Base-by-base conservation (phyloP, 1,284 basidiomycete species). In the Gymnopus androsaceus region DNA sequence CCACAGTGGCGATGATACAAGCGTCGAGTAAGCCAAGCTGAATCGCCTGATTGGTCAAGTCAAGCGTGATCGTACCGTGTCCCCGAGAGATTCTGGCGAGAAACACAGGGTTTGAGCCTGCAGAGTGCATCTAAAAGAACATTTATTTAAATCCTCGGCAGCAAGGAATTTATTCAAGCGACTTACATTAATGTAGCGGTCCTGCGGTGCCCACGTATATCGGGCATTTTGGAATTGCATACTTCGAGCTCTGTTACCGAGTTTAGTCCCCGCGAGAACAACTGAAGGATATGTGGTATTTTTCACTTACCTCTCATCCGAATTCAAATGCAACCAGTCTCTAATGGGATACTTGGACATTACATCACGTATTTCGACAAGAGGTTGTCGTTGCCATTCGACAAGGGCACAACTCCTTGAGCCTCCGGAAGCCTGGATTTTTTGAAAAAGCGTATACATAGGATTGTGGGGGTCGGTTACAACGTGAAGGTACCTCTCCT, bases 251-350 rank as follows among this genome's bases (percentile, higher is more conserved):
- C 82, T 80, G 14, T 21, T 46, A 6, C 23, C 25, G 15, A 25
- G 46, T 12, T 25, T n/a, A 23, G 8, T 51, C n/a, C n/a, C n/a
- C n/a, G n/a, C n/a, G 8, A 21, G 34, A 54, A 27, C 55, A 17
- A 7, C 17, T 58, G 25, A 52, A 48, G 15, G 28, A 58, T 57
- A 17, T 53, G 51, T 53, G 50, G 34, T n/a, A n/a, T n/a, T 15
- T 19, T 2, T 27, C 46, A 30, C 79, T 52, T 47, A 84, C 83
- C 72, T 72, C 63, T 70, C 71, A 55, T 80, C 79, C 0, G 72
- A 57, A 0, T 77, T 71, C 7, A 82, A 66, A 8, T 66, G 63
- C 12, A 85, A 65, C 84, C 84, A 85, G 21, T 76, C 75, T 1
- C 68, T 70, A 19, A 74, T 68, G 11, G 66, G 59, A 59, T 76